Evolutionary conservation across 129 eudicot species (phyloP).

Genomic region (Pseudognaphalium luteoalbum): DNA sequence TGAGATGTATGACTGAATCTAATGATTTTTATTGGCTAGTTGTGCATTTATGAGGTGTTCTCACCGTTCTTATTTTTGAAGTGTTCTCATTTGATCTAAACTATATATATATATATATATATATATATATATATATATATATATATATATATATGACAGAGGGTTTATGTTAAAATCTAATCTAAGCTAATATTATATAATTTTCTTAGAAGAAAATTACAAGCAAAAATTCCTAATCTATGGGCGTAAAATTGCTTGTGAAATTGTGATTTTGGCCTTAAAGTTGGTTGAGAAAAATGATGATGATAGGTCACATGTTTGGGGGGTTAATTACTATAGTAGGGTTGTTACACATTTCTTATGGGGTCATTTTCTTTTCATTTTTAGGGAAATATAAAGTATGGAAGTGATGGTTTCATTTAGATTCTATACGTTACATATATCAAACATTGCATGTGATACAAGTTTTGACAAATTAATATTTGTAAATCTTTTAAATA

Average conservation of each 20-base stretch:
- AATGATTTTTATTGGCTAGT: too few species aligned
- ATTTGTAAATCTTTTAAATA: not conserved
- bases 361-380: constrained; percentile 2
- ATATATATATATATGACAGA: too few species aligned
- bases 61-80: too few species aligned
- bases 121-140: too few species aligned
- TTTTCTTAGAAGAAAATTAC: not conserved
- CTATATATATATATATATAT: too few species aligned
- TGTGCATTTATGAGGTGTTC: too few species aligned
- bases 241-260: not conserved
- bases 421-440: constrained; percentile 20
- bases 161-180: too few species aligned
- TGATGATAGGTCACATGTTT: constrained; percentile 33
- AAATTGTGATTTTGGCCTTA: constrained; percentile 12
- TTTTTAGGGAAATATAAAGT: not conserved
- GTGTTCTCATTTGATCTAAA: too few species aligned
- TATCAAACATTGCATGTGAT: constrained; percentile 26
- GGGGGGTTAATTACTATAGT: constrained; percentile 23
- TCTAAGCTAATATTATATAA: too few species aligned
- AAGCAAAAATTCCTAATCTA: not conserved
- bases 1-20: too few species aligned
- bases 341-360: constrained; percentile 30
- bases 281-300: constrained; percentile 10
- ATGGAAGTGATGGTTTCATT: constrained; percentile 2
- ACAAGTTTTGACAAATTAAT: not conserved